Base-by-base conservation (phyloP, 2,329 filamentous ascomycete species). In the Proliferodiscus dingleyae region DNA sequence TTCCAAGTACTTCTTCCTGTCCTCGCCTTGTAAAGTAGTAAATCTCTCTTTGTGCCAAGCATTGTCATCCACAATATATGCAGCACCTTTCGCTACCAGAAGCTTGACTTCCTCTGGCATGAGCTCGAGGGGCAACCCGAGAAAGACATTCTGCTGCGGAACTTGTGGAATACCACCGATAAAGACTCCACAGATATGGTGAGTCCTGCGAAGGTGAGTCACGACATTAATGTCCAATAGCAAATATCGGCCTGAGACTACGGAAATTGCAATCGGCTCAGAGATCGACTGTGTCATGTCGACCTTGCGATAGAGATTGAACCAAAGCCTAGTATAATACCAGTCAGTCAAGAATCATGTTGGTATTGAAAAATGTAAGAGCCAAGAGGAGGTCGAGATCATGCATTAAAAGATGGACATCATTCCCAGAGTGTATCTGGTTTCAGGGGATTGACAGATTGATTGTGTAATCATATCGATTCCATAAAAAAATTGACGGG, bases 131-230 rank as follows among this genome's bases (percentile, higher is more conserved):
- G 93, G 93, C 40, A 97, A 70, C 37, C 90, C 88, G 47, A 91
- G 78, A 64, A 97, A 97, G 47, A 95, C 78, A 68, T 95, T 97
- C 68, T 98, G 93, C 58, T 94, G 91, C 5, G 90, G 89, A 46
- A 89, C 84, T 67, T 97, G 90, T 2, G 93, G 91, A 23, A 95
- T 81, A 6, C 87, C 90, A 46, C 93, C 93, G 49, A 87, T 83
- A 45, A 95, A 75, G 24, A 93, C 85, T 52, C 89, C 89, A 61
- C 86, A 90, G 59, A 95, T 89, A 64, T 88, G 83, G 70, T 95
- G 79, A 58, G 81, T 73, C 51, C 87, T 81, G 55, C 93, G 86
- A 52, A 95, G 74, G 64, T 84, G 78, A 58, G 85, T 82, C 49
- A 89, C 85, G 53, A 83, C 81, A 62, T 89, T 80, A 59, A 89